Base-by-base conservation (phyloP, 2,329 filamentous ascomycete genomes). In the Curvularia sp. region DNA sequence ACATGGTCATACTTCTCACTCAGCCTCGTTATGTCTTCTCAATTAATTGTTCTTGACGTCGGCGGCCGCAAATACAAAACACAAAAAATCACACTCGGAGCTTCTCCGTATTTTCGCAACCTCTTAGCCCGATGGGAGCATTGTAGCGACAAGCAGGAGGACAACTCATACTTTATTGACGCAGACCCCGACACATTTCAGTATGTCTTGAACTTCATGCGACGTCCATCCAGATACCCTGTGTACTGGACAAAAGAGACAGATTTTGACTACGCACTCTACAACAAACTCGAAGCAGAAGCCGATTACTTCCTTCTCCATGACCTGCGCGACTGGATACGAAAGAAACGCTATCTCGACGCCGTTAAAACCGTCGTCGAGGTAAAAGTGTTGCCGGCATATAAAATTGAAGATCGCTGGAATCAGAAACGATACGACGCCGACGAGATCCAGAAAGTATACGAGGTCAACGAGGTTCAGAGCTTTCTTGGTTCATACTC, bases 101-200 rank as follows among this genome's bases (percentile, higher is more conserved):
- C 51, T 30, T 47, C 43, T 41, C 23, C 48, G 9, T 71, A 67
- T 27, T 74, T 75, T 55, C 48, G 45, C 15, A 54, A 57, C 0
- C 57, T 69, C 2, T 52, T 77, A 3, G 70, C 70, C 0, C 59
- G 54, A 53, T 53, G 42, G 42, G 28, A 53, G 1, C 46, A 64
- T 7, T 72, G 67, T 63, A 36, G 60, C 36, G 60, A 71, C 13
- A 49, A 43, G 25, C 59, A 70, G 43, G 32, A 52, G 6, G 72
- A 78, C 46, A 70, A 67, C 1, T 71, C 70, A 0, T 72, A 72
- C 58, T 79, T 79, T 61, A 52, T 80, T 48, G 77, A 80, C 45
- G 61, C 73, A 0, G 74, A 79, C 52, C 62, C 70, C 1, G 46
- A 61, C 0, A 36, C 75, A 7, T 80, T 80, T 55, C 53, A 69